Conservation (phyloP, 2,329 filamentous ascomycete genomes). For the Monosporascus sp. region DNA sequence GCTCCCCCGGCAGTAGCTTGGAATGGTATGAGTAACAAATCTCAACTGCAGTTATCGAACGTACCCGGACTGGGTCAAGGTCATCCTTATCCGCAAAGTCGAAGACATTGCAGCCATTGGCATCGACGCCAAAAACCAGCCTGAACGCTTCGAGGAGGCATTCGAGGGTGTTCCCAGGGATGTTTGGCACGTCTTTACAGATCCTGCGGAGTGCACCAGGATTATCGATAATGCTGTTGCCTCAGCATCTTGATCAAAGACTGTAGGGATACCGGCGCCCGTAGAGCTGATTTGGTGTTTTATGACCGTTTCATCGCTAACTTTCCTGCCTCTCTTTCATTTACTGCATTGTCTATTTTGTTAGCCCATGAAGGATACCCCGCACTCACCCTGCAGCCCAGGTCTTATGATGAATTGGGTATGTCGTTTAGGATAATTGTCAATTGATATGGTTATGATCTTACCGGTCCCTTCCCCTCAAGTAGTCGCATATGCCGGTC, state of each 20-base stretch:
- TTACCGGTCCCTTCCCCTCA: no score
- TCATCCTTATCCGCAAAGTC: constrained; percentile 83
- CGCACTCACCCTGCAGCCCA: no score
- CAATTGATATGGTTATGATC: no score
- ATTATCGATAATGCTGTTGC: constrained; percentile 29
- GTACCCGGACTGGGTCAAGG: constrained; percentile 70
- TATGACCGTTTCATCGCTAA: neutral
- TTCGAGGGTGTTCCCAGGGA: constrained; percentile 68
- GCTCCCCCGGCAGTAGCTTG: neutral
- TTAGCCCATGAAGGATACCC: no score
- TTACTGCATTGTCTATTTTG: no score
- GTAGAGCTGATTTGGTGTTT: neutral
- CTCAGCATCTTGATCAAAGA: neutral
- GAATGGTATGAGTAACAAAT: constrained; percentile 2
- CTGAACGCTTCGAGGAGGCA: constrained; percentile 73
- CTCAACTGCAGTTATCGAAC: constrained; percentile 45
- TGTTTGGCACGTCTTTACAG: constrained; percentile 78
- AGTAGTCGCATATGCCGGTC: no score
- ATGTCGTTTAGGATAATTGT: no score
- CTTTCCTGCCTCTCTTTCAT: no score
- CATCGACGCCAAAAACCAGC: constrained; percentile 69
- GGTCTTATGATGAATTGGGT: no score
- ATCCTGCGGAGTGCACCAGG: constrained; percentile 59
- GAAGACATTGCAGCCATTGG: constrained; percentile 64
- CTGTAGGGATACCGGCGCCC: neutral